These are phyloP conservation scores for Capronia coronata DNA, from an alignment of 2,329 filamentous ascomycete species.

Conservation along the genomic window DNA sequence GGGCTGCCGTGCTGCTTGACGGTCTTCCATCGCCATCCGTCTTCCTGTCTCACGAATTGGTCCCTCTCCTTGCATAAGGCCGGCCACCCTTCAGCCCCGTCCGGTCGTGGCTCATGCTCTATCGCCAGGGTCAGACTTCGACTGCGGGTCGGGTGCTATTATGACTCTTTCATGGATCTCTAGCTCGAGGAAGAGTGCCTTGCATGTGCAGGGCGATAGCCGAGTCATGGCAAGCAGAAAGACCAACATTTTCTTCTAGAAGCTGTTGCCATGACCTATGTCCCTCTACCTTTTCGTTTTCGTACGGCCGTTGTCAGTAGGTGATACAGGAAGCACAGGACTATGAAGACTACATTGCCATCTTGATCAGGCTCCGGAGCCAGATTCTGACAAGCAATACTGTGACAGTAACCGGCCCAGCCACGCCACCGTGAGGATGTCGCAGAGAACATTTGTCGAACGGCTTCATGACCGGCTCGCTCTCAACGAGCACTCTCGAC, in stretches of 20 bases:
- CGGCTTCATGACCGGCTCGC: slow-evolving; percentile 4
- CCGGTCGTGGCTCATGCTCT: no score
- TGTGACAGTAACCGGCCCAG: background rate
- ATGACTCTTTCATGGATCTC: background rate
- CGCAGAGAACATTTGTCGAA: background rate
- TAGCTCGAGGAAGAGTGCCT: background rate
- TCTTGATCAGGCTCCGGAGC: background rate
- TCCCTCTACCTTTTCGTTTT: background rate
- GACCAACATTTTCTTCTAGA: background rate
- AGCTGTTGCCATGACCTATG: background rate
- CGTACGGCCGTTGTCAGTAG: background rate
- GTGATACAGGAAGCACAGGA: background rate
- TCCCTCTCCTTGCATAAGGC: slow-evolving; percentile 8
- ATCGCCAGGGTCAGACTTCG: background rate
- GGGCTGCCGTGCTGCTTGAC: background rate
- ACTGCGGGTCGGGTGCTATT: background rate
- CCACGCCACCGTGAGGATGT: background rate
- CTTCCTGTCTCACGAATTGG: slow-evolving; percentile 7
- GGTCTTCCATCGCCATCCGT: background rate
- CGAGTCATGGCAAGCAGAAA: background rate
- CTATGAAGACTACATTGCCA: background rate
- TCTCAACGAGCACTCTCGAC: slow-evolving; percentile 3
- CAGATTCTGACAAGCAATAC: background rate
- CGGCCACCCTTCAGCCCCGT: no score
- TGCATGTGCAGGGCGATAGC: background rate